Evolutionary conservation across 2,329 filamentous ascomycete genomes (phyloP).

Genomic region (Emericellopsis atlantica): DNA sequence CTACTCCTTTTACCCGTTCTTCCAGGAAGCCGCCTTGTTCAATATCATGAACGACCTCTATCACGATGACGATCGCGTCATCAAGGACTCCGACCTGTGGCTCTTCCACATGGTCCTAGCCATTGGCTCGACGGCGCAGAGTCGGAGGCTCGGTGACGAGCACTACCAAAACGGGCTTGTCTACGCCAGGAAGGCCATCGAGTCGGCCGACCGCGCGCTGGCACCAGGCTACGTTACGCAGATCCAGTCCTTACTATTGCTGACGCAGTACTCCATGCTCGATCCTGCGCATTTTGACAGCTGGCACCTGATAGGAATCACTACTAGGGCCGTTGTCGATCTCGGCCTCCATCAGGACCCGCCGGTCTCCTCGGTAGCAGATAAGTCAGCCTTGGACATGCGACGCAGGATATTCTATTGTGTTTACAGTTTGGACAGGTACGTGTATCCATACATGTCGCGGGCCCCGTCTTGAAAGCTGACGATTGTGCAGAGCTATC

Average conservation of each 20-base stretch:
- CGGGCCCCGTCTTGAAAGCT: slow-evolving; percentile 8
- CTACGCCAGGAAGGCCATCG: slow-evolving; percentile 52
- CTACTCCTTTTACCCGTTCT: slow-evolving; percentile 68
- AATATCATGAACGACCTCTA: slow-evolving; percentile 74
- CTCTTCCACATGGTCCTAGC: slow-evolving; percentile 82
- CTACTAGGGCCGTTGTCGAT: slow-evolving; percentile 77
- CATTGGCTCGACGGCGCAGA: slow-evolving; percentile 64
- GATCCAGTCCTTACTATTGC: slow-evolving; percentile 74
- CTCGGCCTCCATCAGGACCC: slow-evolving; percentile 89
- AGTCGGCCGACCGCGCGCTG: slow-evolving; percentile 70
- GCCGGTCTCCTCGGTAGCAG: slow-evolving; percentile 52
- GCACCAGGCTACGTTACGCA: slow-evolving; percentile 74
- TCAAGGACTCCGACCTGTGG: slow-evolving; percentile 67
- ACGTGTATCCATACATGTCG: slow-evolving; percentile 9
- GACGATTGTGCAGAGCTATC: slow-evolving; percentile 47
- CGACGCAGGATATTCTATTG: slow-evolving; percentile 81
- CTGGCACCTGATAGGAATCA: slow-evolving; percentile 88
- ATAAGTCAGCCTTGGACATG: slow-evolving; percentile 60
- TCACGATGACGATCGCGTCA: slow-evolving; percentile 48
- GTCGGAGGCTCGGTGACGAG: slow-evolving; percentile 52
- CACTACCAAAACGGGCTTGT: slow-evolving; percentile 45
- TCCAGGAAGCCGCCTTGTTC: slow-evolving; percentile 68
- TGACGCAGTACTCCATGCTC: slow-evolving; percentile 81
- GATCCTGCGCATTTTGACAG: slow-evolving; percentile 87
- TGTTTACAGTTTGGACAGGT: slow-evolving; percentile 83